Evolutionary conservation across 805 yeast genomes (phyloP), one percentile per base, ranked within the genome.

Genomic region (Metschnikowia chrysomelidarum): DNA sequence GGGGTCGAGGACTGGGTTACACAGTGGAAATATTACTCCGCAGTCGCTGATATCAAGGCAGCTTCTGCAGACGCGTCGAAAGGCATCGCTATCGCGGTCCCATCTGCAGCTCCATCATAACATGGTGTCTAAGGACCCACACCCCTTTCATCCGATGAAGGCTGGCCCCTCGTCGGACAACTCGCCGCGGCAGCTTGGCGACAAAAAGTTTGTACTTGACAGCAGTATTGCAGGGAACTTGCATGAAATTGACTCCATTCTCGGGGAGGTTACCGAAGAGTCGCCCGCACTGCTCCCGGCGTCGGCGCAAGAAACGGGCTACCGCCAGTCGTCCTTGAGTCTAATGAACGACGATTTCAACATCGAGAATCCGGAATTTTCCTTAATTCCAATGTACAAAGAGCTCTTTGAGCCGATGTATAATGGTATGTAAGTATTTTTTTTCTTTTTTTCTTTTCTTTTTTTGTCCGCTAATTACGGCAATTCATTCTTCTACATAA

Each of bases 31-130:
- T 14, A 16, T 27, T 24, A 35, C 43, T 9, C 49, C 50, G 4
- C 46, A 40, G 30, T 32, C 41, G 7, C 35, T 46, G 13, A 28
- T 41, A 14, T 44, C 49, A 12, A 30, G 49, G 12, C 50, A 46
- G 18, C 37, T 42, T 12, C 47, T 42, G 50, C 47, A 42, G 32
- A 17, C 35, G 22, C 40, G 46, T 10, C 27, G 50, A 16, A 46
- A 46, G 19, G 32, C 47, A 5, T 44, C 50, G 16, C 44, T 48
- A 15, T 33, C 49, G 3, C 30, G 49, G 22, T 35, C 47, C 7
- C 46, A 40, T 19, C 32, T 41, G 27, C 51, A 47, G 34, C 24
- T 33, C 10, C 43, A 37, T 14, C 47, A 41, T 27, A 31, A 32
- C 15, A 23, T 30, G 13, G 32, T 23, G 3, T 21, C 40, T 2